Conservation (phyloP, 2,329 filamentous ascomycete genomes). For the Fusarium burgessii region DNA sequence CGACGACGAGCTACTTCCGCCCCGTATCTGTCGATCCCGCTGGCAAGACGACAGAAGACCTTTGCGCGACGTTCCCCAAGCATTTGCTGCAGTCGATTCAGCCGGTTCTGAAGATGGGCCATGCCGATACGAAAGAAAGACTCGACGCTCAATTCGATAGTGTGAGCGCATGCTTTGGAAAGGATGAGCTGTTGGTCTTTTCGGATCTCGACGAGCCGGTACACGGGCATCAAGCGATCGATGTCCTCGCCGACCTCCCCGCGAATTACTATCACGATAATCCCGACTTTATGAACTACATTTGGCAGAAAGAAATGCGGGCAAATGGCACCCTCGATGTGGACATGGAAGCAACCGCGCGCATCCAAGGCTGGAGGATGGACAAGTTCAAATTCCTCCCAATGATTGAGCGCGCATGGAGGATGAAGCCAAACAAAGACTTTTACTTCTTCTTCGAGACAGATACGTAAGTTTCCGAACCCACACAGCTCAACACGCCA, state of each 20-base stretch:
- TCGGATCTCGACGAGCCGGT: constrained; percentile 63
- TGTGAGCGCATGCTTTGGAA: constrained; percentile 63
- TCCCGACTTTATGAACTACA: constrained; percentile 54
- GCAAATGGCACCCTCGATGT: constrained; percentile 50
- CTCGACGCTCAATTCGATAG: constrained; percentile 61
- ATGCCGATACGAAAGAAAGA: constrained; percentile 47
- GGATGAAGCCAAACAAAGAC: constrained; percentile 58
- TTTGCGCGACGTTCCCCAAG: constrained; percentile 51
- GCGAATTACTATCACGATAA: constrained; percentile 53
- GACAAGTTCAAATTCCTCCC: constrained; percentile 70
- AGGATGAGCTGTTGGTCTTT: constrained; percentile 59
- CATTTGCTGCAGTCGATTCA: constrained; percentile 49
- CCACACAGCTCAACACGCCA: background rate
- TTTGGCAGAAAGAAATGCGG: constrained; percentile 54
- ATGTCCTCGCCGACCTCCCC: constrained; percentile 61
- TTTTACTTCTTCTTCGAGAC: constrained; percentile 70
- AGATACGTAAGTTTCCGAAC: constrained; percentile 59
- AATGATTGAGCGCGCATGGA: constrained; percentile 64
- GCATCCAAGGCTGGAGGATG: constrained; percentile 61
- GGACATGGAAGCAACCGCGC: constrained; percentile 48
- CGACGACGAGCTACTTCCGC: constrained; percentile 48
- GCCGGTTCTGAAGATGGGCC: constrained; percentile 52
- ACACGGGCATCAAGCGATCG: constrained; percentile 57
- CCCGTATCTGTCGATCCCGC: constrained; percentile 47
- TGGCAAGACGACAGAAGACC: constrained; percentile 43